Conservation (phyloP, 2,329 filamentous ascomycete species). For the Paramyrothecium sp. region DNA sequence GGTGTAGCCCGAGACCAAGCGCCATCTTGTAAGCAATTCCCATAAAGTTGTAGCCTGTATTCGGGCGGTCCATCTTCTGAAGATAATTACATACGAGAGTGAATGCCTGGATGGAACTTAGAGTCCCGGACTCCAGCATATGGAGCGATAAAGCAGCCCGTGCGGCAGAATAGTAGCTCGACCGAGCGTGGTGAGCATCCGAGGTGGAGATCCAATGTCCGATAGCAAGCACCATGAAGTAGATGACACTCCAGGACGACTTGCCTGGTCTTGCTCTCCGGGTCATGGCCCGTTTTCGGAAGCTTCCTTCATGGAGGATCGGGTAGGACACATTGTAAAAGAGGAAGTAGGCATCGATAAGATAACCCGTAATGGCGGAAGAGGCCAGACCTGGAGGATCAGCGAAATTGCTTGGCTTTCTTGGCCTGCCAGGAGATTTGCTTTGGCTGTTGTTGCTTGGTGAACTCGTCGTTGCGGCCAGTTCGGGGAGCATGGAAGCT, state of each 20-base stretch:
- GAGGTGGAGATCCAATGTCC: constrained; percentile 25
- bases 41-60: constrained; percentile 47
- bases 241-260: constrained; percentile 19
- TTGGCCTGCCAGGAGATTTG: too few species aligned
- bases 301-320: constrained; percentile 39
- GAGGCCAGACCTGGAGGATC: constrained; percentile 8
- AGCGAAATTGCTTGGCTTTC: too few species aligned
- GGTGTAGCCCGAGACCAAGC: constrained; percentile 43
- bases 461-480: too few species aligned
- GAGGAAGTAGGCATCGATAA: constrained; percentile 37
- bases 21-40: constrained; percentile 46
- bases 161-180: constrained; percentile 20
- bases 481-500: constrained; percentile 6
- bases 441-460: too few species aligned
- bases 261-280: too few species aligned
- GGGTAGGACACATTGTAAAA: constrained; percentile 41
- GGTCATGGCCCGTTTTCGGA: constrained; percentile 22
- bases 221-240: constrained; percentile 18
- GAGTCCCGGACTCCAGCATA: constrained; percentile 38
- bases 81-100: constrained; percentile 42
- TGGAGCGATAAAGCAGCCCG: constrained; percentile 32
- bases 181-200: constrained; percentile 8
- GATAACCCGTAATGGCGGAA: constrained; percentile 11
- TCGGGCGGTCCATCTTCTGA: constrained; percentile 45
- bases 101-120: constrained; percentile 39